A percentile compares a stretch with the other conserved stretches of the same genome.
Evolutionary conservation across 768 basidiomycete species (phyloP).

Genomic region (Mycena belliarum): DNA sequence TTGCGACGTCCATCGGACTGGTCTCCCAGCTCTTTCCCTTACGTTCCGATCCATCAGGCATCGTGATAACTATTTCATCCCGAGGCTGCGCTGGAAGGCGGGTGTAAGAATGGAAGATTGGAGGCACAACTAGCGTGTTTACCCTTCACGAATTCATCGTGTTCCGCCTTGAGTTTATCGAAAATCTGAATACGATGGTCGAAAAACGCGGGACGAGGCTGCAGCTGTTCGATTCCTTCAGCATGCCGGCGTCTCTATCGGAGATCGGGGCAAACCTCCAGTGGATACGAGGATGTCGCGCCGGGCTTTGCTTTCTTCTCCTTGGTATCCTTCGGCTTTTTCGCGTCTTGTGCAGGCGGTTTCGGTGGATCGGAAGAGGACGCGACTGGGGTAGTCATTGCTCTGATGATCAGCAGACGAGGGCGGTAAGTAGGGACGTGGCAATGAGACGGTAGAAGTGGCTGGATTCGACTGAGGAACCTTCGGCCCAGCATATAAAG

Average conservation of each 20-base stretch:
- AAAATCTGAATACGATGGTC: slow-evolving; percentile 90
- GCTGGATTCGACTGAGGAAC: slow-evolving; percentile 20
- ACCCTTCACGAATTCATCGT: slow-evolving; percentile 83
- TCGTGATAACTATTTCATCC: slow-evolving; percentile 78
- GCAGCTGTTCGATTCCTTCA: slow-evolving; percentile 49
- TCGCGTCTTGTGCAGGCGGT: slow-evolving; percentile 35
- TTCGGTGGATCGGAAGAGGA: slow-evolving; percentile 56
- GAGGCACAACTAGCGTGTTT: not conserved
- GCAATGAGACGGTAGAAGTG: slow-evolving; percentile 33
- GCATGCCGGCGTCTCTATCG: not conserved
- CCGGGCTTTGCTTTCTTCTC: slow-evolving; percentile 48
- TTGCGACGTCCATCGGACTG: slow-evolving; percentile 87
- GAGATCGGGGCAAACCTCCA: slow-evolving; percentile 52
- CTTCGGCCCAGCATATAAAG: slow-evolving; percentile 17
- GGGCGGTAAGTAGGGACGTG: slow-evolving; percentile 29
- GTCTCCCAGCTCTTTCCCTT: slow-evolving; percentile 94
- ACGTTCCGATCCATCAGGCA: slow-evolving; percentile 84
- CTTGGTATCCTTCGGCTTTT: slow-evolving; percentile 34
- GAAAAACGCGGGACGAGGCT: slow-evolving; percentile 85
- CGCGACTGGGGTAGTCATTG: slow-evolving; percentile 57
- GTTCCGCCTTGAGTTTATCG: slow-evolving; percentile 80
- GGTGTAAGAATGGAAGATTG: not conserved
- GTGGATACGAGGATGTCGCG: slow-evolving; percentile 49
- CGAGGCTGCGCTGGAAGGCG: slow-evolving; percentile 66
- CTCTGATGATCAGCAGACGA: slow-evolving; percentile 25